Conservation (phyloP, 2,329 filamentous ascomycete genomes). For the Emericellopsis atlantica region DNA sequence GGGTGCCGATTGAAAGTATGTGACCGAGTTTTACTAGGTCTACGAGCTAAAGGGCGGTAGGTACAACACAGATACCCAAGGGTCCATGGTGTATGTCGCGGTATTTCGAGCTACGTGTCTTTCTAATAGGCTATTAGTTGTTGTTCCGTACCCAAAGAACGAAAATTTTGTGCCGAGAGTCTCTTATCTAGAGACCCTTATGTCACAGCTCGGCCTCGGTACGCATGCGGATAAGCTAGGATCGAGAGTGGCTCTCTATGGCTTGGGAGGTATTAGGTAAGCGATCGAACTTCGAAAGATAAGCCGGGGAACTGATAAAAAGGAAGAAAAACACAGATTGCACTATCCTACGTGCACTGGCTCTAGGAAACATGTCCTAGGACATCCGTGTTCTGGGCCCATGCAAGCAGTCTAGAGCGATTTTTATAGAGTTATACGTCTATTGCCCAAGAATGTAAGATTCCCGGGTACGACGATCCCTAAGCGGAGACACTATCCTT, state of each 20-base stretch:
- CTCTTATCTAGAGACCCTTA: too few species aligned
- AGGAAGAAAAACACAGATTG: not conserved
- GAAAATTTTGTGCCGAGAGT: not conserved
- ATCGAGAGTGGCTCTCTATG: not conserved
- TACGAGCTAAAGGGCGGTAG: too few species aligned
- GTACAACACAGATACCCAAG: too few species aligned
- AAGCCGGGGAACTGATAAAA: not conserved
- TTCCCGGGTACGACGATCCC: constrained; percentile 10
- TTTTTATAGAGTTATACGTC: constrained; percentile 13
- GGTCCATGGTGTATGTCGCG: too few species aligned
- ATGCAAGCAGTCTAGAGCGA: constrained; percentile 15
- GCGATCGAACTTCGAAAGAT: not conserved
- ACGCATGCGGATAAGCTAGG: too few species aligned
- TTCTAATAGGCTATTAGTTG: not conserved
- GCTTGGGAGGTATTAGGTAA: not conserved
- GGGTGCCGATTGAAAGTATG: not conserved
- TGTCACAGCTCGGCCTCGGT: too few species aligned
- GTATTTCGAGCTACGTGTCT: too few species aligned
- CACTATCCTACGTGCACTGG: not conserved
- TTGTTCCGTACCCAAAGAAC: not conserved
- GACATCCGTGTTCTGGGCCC: constrained; percentile 19
- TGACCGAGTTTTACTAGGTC: not conserved
- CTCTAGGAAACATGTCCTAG: not conserved
- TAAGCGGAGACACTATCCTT: constrained; percentile 9
- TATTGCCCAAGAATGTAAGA: constrained; percentile 12